Evolutionary conservation across 495 filamentous ascomycete genomes (phyloP).

Genomic region (Baudoinia panamericana): DNA sequence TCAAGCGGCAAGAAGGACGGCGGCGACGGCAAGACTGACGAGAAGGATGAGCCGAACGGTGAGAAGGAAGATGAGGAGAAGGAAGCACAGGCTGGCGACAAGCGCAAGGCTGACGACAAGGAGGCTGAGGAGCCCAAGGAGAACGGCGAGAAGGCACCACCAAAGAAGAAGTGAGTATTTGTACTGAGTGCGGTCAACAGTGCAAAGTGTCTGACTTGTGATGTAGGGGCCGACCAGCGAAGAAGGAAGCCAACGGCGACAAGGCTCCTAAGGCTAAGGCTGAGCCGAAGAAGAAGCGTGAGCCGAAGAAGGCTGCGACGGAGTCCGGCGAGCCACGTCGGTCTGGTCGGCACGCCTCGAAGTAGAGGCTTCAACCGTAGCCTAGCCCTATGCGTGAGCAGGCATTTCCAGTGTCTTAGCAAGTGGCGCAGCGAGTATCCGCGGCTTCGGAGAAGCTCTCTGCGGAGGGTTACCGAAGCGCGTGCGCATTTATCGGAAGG

Average conservation of each 20-base stretch:
- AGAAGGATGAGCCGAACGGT: slow-evolving; percentile 21
- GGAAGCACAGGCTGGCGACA: slow-evolving; percentile 29
- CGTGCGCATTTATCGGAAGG: too few species aligned
- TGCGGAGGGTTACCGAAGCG: too few species aligned
- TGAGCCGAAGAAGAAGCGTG: slow-evolving; percentile 25
- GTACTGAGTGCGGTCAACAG: too few species aligned
- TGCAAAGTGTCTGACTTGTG: too few species aligned
- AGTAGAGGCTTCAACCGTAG: slow-evolving; percentile 14
- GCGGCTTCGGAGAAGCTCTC: too few species aligned
- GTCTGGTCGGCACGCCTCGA: slow-evolving; percentile 23
- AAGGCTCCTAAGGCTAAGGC: slow-evolving; percentile 21
- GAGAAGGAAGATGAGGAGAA: slow-evolving; percentile 23
- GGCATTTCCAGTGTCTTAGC: too few species aligned
- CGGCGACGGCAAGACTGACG: slow-evolving; percentile 20
- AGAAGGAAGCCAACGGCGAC: slow-evolving; percentile 21
- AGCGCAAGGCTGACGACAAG: slow-evolving; percentile 30
- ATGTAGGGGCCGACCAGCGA: slow-evolving; percentile 36
- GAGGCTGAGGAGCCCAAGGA: slow-evolving; percentile 23
- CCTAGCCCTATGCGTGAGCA: too few species aligned
- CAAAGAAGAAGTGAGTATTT: slow-evolving; percentile 34
- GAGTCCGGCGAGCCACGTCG: slow-evolving; percentile 29
- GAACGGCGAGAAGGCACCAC: slow-evolving; percentile 21
- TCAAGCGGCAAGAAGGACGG: slow-evolving; percentile 24
- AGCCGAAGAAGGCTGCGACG: slow-evolving; percentile 32
- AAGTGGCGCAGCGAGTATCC: too few species aligned